A percentile compares a stretch with the other conserved stretches of the same genome.
Conservation (phyloP, 208 protist genomes). For the Wallacemonas sp. region DNA sequence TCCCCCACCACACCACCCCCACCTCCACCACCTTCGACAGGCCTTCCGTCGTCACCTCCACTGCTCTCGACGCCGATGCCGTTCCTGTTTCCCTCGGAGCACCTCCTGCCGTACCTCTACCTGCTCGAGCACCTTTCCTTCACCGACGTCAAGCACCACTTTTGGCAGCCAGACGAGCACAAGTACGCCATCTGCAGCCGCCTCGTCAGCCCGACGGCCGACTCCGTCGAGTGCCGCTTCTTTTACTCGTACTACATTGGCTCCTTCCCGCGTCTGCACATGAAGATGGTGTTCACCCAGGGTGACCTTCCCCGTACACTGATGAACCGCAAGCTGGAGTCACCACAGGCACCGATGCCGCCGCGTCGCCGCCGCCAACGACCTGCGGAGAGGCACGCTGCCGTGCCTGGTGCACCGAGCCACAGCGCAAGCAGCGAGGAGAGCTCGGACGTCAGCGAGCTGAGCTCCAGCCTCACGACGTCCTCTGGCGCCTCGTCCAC, state of each 20-base stretch:
- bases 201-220: conserved; percentile 60
- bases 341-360: not conserved
- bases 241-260: conserved; percentile 49
- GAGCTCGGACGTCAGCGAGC: not conserved
- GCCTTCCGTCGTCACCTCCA: not conserved
- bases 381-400: no score
- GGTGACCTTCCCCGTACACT: conserved; percentile 46
- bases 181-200: conserved; percentile 63
- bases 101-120: conserved; percentile 59
- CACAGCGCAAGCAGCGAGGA: not conserved
- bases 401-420: no score
- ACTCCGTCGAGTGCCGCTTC: conserved; percentile 65
- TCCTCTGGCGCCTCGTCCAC: no score
- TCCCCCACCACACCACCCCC: conserved; percentile 13
- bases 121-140: conserved; percentile 66
- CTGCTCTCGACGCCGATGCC: conserved; percentile 16
- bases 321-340: conserved; percentile 38
- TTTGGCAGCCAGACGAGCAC: conserved; percentile 47
- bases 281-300: conserved; percentile 58
- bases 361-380: not conserved
- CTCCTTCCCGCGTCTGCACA: conserved; percentile 58
- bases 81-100: conserved; percentile 35
- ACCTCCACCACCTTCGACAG: not conserved
- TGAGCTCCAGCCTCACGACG: not conserved
- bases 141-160: conserved; percentile 47